These are phyloP conservation scores for Knufia petricola DNA, from an alignment of 2,329 filamentous ascomycete species.

Conservation along the genomic window DNA sequence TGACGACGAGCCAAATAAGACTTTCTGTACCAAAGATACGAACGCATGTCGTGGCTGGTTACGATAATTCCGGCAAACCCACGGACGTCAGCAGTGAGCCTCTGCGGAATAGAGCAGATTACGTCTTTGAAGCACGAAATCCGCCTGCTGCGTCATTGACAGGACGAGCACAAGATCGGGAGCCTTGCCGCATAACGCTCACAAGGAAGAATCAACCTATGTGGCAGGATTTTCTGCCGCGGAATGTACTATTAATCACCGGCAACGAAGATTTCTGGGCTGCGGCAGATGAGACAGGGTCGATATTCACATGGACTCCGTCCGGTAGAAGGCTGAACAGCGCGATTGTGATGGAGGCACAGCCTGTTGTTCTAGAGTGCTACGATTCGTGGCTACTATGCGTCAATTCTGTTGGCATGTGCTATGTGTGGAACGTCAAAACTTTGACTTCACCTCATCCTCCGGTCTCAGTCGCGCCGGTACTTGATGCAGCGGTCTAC, in stretches of 20 bases:
- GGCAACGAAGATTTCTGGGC: conserved; percentile 89
- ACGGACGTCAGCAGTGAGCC: conserved; percentile 30
- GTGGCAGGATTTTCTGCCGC: conserved; percentile 90
- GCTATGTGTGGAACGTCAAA: conserved; percentile 87
- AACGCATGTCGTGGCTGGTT: conserved; percentile 68
- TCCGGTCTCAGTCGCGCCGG: conserved; percentile 76
- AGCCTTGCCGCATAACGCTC: conserved; percentile 75
- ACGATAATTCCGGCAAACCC: conserved; percentile 48
- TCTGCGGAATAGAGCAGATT: conserved; percentile 52
- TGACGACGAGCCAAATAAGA: conserved; percentile 72
- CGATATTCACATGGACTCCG: conserved; percentile 82
- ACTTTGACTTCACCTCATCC: conserved; percentile 77
- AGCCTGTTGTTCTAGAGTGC: conserved; percentile 88
- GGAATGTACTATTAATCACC: conserved; percentile 77
- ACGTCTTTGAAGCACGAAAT: conserved; percentile 83
- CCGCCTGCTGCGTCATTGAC: conserved; percentile 53
- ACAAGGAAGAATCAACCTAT: conserved; percentile 69
- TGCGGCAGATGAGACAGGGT: conserved; percentile 86
- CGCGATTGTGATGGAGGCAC: conserved; percentile 76
- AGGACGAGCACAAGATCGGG: conserved; percentile 54
- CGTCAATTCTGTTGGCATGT: conserved; percentile 78
- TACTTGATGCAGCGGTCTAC: conserved; percentile 76
- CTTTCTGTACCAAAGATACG: conserved; percentile 81
- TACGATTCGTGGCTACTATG: conserved; percentile 82
- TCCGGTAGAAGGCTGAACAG: conserved; percentile 79